Evolutionary conservation across 495 filamentous ascomycete species (phyloP), one percentile per base, ranked within the genome.

Genomic region (Hypoxylon trugodes): DNA sequence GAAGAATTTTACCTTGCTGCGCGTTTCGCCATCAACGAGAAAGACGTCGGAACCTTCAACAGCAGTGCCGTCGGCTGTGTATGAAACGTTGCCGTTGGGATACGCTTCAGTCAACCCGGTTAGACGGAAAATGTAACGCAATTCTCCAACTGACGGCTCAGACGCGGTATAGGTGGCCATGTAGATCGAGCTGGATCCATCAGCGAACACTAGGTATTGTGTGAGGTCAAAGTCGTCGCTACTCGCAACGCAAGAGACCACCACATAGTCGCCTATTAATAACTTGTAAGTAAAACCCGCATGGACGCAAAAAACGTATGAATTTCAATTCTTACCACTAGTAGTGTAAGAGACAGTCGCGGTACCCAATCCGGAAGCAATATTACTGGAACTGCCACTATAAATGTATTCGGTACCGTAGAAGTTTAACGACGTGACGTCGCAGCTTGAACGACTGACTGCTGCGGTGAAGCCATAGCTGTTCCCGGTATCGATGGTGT

Each of bases 31-130:
- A 33, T 73, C 57, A 24, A 85, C 79, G 19, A 77, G 52, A 58
- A 76, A 86, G 56, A 86, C 82, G 59, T 86, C 83, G 4, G 76
- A 80, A 12, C 81, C 84, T 61, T 86, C 84, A 35, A 86, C 62
- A 4, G 72, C 71, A 12, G 76, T 73, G 15, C 73, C 78, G 2
- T 68, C 71, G 6, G 73, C 74, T 13, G 76, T 82, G 0, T 78
- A 73, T 0, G 72, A 75, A 32, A 68, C 65, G 10, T 62, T 55
- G 4, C 70, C 73, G 18, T 76, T 75, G 32, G 77, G 74, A 25
- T 68, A 70, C 16, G 80, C 81, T 18, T 81, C 78, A 0, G 79
- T 79, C 2, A 86, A 71, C 9, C 78, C 69, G 1, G 79, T 81
- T 43, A 86, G 72, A 25, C 84, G 81, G 45, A 81, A 79, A 38